phyloP scores from a whole-genome alignment of 192 early-diverging fungal genomes.

The Linnemannia hyalina region DNA sequence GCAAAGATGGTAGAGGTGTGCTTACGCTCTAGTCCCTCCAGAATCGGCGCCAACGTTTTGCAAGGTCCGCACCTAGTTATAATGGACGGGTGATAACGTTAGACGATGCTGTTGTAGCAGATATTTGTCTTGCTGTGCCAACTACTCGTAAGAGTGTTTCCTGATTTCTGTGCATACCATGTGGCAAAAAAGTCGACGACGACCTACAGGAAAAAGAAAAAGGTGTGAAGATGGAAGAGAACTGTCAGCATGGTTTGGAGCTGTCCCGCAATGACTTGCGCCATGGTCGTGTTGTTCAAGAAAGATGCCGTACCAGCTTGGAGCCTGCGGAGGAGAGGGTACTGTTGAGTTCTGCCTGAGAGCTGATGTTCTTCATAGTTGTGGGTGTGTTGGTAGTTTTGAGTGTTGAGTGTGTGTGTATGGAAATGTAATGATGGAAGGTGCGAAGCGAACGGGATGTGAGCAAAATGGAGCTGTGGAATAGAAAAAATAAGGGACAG shows the following conservation, averaged over 20 bases:
- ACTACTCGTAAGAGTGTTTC: not conserved
- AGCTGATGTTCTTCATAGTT: slow-evolving; percentile 42
- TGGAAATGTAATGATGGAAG: not conserved
- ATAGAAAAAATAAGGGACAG: no score
- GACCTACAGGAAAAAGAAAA: slow-evolving; percentile 15
- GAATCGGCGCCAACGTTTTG: slow-evolving; percentile 48
- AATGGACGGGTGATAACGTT: not conserved
- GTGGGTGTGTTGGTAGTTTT: not conserved
- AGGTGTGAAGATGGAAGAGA: not conserved
- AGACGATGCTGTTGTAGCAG: not conserved
- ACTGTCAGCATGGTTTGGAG: not conserved
- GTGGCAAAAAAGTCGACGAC: slow-evolving; percentile 53
- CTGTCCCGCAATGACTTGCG: not conserved
- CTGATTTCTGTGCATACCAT: slow-evolving; percentile 16
- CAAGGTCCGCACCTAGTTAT: slow-evolving; percentile 44
- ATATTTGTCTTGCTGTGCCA: no score
- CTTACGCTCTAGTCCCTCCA: slow-evolving; percentile 42
- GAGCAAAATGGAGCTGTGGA: not conserved
- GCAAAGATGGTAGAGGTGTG: slow-evolving; percentile 50
- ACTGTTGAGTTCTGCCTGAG: slow-evolving; percentile 37
- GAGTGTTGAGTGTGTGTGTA: not conserved
- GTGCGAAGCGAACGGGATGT: not conserved
- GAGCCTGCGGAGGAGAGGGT: slow-evolving; percentile 37
- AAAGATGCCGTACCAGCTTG: slow-evolving; percentile 12
- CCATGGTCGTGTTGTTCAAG: not conserved